Evolutionary conservation across 202 grass and related monocot species (phyloP), one percentile per base, ranked within the genome.

Genomic region (Panicum hallii): DNA sequence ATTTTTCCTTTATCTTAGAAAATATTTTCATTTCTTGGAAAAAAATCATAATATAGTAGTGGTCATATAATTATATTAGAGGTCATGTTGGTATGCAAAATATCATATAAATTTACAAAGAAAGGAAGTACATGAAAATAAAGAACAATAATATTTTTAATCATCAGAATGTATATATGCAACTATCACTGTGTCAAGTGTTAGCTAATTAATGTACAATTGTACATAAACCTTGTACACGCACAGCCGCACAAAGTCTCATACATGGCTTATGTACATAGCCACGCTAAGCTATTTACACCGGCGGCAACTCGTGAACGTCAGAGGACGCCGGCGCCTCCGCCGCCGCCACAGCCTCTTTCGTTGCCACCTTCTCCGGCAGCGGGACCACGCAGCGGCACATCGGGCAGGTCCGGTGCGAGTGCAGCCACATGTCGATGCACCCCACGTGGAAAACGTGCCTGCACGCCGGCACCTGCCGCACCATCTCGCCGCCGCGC

Each of bases 391-490:
- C 52, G 68, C 75, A 58, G 13, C 87, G 90, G 75, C 90, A 92
- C 47, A 87, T 45, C 19, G 90, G 90, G 64, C 84, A 92, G 19
- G 87, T 92, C 70, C 40, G 48, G 76, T 89, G 74, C 48, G 71
- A 67, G 58, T 56, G 64, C 45, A 92, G 58, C 90, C 90, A 92
- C 64, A 80, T 67, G 81, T 92, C 90, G 36, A 92, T 81, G 80
- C 87, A 92, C 57, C 23, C 72, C 2, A 90, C 82, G 62, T 85
- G 87, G 67, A 87, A 92, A 2, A 87, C 2, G 67, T 93, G 91
- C 44, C n/a, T 44, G 72, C 91, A 92, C 44, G 79, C 83, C 23
- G 76, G 84, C 81, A 90, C 78, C 71, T 63, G 77, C 67, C 84
- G 79, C 62, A 82, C 85, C 82, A 80, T 79, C 78, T 93, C 88